A percentile compares a stretch with the other conserved stretches of the same genome.
Conservation (phyloP, 352 stramenopile genomes). For the Globisporangium cederbergense region DNA sequence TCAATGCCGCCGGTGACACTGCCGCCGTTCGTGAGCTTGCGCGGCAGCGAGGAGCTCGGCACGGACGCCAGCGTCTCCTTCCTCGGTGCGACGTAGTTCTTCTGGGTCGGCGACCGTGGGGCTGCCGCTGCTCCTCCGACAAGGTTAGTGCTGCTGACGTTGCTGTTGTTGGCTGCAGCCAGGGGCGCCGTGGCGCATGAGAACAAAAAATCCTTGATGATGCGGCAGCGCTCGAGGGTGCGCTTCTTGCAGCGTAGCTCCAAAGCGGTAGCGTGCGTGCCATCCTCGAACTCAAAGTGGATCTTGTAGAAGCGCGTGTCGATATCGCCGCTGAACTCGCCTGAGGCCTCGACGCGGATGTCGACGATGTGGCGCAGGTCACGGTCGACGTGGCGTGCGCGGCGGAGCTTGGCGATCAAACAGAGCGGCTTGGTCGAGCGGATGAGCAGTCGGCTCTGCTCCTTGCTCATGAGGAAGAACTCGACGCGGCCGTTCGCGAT, state of each 20-base stretch:
- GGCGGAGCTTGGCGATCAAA: constrained; percentile 26
- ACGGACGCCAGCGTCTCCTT: constrained; percentile 20
- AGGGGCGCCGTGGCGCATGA: constrained; percentile 12
- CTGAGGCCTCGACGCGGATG: constrained; percentile 58
- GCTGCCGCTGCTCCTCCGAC: background rate
- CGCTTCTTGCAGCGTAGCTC: constrained; percentile 62
- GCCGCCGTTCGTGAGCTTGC: constrained; percentile 11
- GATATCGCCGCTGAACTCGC: constrained; percentile 63
- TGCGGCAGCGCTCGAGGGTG: constrained; percentile 42
- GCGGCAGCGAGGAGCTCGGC: constrained; percentile 19
- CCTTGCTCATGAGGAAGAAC: constrained; percentile 58
- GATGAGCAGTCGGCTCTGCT: constrained; percentile 31
- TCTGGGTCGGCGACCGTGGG: constrained; percentile 1
- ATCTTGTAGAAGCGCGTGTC: constrained; percentile 71
- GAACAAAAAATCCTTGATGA: constrained; percentile 55
- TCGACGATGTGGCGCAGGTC: constrained; percentile 56
- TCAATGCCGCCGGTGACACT: background rate
- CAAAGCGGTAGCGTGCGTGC: constrained; percentile 42
- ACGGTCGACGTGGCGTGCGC: constrained; percentile 37
- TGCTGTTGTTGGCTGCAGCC: background rate
- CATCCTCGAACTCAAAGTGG: constrained; percentile 72
- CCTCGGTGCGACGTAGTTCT: background rate
- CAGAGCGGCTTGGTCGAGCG: constrained; percentile 54
- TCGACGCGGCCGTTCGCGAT: constrained; percentile 56
- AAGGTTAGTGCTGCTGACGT: background rate